These are phyloP conservation scores for Cryptosporidium sp. DNA, from an alignment of 169 alveolate species.

Conservation along the genomic window DNA sequence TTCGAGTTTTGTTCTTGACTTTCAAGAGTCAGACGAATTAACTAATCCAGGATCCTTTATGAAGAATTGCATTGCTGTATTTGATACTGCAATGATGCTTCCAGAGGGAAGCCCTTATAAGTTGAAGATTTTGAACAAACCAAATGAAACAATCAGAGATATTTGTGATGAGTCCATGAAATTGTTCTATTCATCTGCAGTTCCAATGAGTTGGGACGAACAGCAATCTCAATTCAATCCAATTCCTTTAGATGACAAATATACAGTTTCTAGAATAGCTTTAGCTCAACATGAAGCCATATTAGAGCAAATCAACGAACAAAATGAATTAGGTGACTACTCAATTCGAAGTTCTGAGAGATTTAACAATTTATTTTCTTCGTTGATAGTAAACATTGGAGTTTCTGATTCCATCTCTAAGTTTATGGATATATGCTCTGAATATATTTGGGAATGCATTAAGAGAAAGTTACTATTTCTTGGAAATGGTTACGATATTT, in stretches of 20 bases:
- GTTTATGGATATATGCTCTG: slow-evolving; percentile 44
- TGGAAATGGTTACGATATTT: slow-evolving; percentile 43
- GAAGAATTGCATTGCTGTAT: slow-evolving; percentile 66
- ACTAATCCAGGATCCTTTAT: slow-evolving; percentile 52
- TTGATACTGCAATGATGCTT: slow-evolving; percentile 44
- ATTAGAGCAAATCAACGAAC: slow-evolving; percentile 42
- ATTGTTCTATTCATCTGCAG: slow-evolving; percentile 47
- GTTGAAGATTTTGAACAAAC: slow-evolving; percentile 1
- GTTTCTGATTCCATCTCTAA: slow-evolving; percentile 37
- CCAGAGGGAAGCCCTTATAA: slow-evolving; percentile 70
- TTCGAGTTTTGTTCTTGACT: slow-evolving; percentile 64
- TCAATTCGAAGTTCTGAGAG: slow-evolving; percentile 34
- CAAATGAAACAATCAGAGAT: slow-evolving; percentile 2
- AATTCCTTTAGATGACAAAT: slow-evolving; percentile 1
- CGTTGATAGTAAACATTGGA: slow-evolving; percentile 1
- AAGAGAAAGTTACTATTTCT: slow-evolving; percentile 32
- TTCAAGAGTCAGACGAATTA: slow-evolving; percentile 57
- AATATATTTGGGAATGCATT: slow-evolving; percentile 58
- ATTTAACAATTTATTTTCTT: slow-evolving; percentile 6
- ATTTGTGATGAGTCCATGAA: slow-evolving; percentile 51
- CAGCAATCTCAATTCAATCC: slow-evolving; percentile 49
- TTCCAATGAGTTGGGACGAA: slow-evolving; percentile 74
- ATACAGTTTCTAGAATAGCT: slow-evolving; percentile 67
- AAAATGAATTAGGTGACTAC: slow-evolving; percentile 38
- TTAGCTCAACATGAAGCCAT: slow-evolving; percentile 37